Evolutionary conservation across 192 early-diverging fungal genomes (phyloP).

Genomic region (Jimgerdemannia lactiflua): DNA sequence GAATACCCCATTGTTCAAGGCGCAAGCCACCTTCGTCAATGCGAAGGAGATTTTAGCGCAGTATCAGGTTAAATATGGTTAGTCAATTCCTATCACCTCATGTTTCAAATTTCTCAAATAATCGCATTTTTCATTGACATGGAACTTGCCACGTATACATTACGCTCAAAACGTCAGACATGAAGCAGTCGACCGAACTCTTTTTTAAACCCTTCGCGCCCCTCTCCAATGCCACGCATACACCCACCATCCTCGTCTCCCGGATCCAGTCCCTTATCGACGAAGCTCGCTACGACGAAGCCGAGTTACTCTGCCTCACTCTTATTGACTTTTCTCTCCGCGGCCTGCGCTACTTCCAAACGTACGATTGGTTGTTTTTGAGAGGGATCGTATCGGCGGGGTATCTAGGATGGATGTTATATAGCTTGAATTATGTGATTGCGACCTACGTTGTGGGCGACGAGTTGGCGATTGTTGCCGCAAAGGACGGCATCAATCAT

Average conservation of each 20-base stretch:
- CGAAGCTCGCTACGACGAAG: conserved; percentile 55
- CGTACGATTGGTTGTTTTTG: conserved; percentile 95
- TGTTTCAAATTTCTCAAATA: conserved; percentile 3
- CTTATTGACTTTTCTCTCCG: conserved; percentile 67
- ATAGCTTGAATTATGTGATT: conserved; percentile 79
- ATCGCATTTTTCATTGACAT: neutral
- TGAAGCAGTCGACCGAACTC: conserved; percentile 73
- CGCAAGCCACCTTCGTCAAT: conserved; percentile 75
- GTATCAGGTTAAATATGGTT: conserved; percentile 78
- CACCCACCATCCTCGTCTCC: conserved; percentile 46
- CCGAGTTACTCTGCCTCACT: conserved; percentile 60
- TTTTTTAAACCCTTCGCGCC: conserved; percentile 76
- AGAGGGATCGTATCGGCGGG: conserved; percentile 79
- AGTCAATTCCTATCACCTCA: conserved; percentile 2
- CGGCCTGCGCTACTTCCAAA: conserved; percentile 94
- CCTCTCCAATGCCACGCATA: conserved; percentile 50
- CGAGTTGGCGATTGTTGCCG: neutral
- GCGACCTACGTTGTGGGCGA: conserved; percentile 51
- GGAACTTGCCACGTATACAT: neutral
- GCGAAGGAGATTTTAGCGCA: conserved; percentile 84
- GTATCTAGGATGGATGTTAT: conserved; percentile 89
- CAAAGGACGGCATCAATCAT: neutral
- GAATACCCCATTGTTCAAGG: conserved; percentile 67
- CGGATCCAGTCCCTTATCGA: conserved; percentile 64
- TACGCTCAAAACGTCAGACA: conserved; percentile 34